phyloP scores from a whole-genome alignment of 352 stramenopile genomes.

The Phytophthora vignae region DNA sequence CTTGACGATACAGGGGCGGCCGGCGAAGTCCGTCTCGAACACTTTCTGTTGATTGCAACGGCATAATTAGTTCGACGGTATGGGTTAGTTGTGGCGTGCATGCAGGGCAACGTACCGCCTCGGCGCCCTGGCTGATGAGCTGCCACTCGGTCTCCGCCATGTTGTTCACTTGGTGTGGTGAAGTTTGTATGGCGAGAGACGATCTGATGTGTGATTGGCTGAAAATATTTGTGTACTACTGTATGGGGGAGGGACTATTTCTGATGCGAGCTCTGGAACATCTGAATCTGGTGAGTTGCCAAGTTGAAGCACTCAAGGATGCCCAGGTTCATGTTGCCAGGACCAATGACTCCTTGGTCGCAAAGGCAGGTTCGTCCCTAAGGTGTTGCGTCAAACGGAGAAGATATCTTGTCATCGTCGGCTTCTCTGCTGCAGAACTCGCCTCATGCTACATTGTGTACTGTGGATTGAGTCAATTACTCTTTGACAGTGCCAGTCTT shows the following conservation, averaged over 20 bases:
- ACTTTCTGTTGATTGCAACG: conserved; percentile 58
- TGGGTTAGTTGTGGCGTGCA: background rate
- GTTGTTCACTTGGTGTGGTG: conserved; percentile 12
- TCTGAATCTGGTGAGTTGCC: background rate
- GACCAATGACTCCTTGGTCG: background rate
- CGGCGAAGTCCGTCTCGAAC: conserved; percentile 74
- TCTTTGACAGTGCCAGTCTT: conserved; percentile 7
- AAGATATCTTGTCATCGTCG: background rate
- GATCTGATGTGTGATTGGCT: background rate
- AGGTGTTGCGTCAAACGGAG: background rate
- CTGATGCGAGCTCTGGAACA: background rate
- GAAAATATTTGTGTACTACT: background rate
- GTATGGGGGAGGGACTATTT: background rate
- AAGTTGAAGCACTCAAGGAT: no score
- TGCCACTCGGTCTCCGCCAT: conserved; percentile 61
- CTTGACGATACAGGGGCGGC: conserved; percentile 80
- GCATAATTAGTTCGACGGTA: background rate
- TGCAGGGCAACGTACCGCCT: conserved; percentile 53
- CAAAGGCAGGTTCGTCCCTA: background rate
- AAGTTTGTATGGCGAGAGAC: conserved; percentile 17
- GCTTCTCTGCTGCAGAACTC: background rate
- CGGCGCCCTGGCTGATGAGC: conserved; percentile 83
- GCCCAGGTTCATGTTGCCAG: background rate
- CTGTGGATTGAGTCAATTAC: background rate
- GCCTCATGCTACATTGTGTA: background rate